These are phyloP conservation scores for Hirsutella thompsonii DNA, from an alignment of 2,329 filamentous ascomycete genomes.

Conservation along the genomic window DNA sequence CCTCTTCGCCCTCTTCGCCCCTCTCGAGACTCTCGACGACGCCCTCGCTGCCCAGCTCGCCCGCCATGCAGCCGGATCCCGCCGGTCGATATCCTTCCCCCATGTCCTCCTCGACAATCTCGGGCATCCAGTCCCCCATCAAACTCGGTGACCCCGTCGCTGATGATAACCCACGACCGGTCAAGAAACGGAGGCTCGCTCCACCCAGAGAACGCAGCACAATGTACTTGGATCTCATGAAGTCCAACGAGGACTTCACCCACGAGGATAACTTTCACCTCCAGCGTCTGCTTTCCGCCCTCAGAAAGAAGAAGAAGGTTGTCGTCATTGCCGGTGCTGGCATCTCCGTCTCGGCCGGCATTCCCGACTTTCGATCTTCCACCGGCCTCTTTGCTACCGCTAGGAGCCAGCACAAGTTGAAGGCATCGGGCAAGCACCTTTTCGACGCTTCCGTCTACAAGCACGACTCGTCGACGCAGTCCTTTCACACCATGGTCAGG, in stretches of 20 bases:
- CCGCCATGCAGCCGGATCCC: constrained; percentile 22
- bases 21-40: constrained; percentile 41
- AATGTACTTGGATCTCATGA: constrained; percentile 61
- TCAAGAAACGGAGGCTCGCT: constrained; percentile 62
- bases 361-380: constrained; percentile 91
- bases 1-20: constrained; percentile 35
- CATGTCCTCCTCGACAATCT: constrained; percentile 29
- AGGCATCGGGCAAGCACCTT: constrained; percentile 79
- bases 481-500: constrained; percentile 94
- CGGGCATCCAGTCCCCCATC: constrained; percentile 37
- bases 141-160: constrained; percentile 25
- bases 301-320: constrained; percentile 89
- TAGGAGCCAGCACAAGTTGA: constrained; percentile 77
- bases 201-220: constrained; percentile 57
- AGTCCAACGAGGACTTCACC: constrained; percentile 33
- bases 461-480: constrained; percentile 74
- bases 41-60: constrained; percentile 36
- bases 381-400: constrained; percentile 80
- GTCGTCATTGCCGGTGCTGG: constrained; percentile 93
- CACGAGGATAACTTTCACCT: constrained; percentile 41
- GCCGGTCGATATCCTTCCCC: constrained; percentile 40
- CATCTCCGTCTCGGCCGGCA: constrained; percentile 92
- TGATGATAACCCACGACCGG: constrained; percentile 50
- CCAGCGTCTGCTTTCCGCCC: constrained; percentile 55
- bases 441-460: constrained; percentile 98